phyloP scores from a whole-genome alignment of 768 basidiomycete genomes.

The Gymnopilus junonius region DNA sequence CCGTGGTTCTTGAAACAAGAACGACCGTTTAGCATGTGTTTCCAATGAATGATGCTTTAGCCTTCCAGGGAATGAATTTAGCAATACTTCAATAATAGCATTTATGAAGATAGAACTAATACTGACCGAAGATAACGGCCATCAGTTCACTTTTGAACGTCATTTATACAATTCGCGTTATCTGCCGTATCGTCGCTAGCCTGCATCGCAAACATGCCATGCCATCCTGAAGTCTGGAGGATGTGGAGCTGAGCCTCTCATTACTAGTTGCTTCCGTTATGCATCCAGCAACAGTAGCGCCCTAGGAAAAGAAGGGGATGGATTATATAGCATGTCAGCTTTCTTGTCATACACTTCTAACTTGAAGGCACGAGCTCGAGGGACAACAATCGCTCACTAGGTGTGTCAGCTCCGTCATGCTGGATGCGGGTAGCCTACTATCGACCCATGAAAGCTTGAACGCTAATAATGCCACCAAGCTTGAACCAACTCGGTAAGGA shows the following conservation, averaged over 20 bases:
- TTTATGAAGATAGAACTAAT: slow-evolving; percentile 30
- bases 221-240: no score
- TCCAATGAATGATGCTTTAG: neutral
- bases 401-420: no score
- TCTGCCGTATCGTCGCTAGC: slow-evolving; percentile 33
- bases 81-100: slow-evolving; percentile 30
- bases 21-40: neutral
- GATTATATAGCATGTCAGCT: no score
- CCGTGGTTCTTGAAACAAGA: slow-evolving; percentile 12
- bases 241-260: no score
- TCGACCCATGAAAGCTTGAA: no score
- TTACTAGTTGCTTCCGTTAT: neutral
- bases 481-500: no score
- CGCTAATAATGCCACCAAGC: no score
- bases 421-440: no score
- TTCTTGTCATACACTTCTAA: no score
- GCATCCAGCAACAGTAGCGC: slow-evolving; percentile 2
- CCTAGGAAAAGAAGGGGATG: slow-evolving; percentile 8
- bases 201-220: neutral
- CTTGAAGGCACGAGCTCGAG: no score
- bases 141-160: slow-evolving; percentile 11
- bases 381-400: no score
- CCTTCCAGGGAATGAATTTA: slow-evolving; percentile 37
- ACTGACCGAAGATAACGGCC: slow-evolving; percentile 23
- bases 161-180: slow-evolving; percentile 14